Evolutionary conservation across 139 green algal species (phyloP).

Genomic region (Desmodesmus armatus): DNA sequence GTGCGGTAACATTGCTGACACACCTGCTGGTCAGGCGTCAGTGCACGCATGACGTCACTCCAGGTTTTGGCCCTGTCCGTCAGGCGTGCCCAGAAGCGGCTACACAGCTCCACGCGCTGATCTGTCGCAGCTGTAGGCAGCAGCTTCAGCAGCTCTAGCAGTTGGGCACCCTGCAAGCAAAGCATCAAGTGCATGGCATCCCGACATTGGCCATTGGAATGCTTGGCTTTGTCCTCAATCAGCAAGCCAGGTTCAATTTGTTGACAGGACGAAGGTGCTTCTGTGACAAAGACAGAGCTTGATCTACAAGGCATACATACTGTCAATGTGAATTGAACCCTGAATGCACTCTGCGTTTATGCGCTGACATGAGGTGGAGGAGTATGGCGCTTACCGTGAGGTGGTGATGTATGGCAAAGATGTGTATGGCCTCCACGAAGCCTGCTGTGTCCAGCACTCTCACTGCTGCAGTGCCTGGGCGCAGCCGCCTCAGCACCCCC

Average conservation of each 20-base stretch:
- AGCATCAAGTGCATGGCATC: no score
- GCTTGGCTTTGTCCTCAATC: no score
- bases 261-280: no score
- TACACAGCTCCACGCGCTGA: slow-evolving; percentile 59
- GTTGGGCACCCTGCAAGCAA: slow-evolving; percentile 55
- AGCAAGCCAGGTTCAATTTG: no score
- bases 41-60: slow-evolving; percentile 59
- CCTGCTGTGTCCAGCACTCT: slow-evolving; percentile 45
- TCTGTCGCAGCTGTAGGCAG: slow-evolving; percentile 48
- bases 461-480: neutral
- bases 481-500: slow-evolving; percentile 35
- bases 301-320: no score
- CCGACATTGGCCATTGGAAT: no score
- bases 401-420: slow-evolving; percentile 60
- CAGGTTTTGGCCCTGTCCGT: slow-evolving; percentile 45
- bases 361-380: no score
- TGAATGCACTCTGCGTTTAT: no score
- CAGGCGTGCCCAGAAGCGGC: slow-evolving; percentile 60
- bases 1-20: no score
- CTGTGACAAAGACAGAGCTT: no score
- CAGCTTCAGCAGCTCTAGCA: slow-evolving; percentile 63
- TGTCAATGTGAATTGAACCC: no score
- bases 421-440: slow-evolving; percentile 52
- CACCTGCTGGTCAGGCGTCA: slow-evolving; percentile 61
- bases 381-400: slow-evolving; percentile 56